Conservation (phyloP, 1,284 basidiomycete species). For the Leccinum solheimii region DNA sequence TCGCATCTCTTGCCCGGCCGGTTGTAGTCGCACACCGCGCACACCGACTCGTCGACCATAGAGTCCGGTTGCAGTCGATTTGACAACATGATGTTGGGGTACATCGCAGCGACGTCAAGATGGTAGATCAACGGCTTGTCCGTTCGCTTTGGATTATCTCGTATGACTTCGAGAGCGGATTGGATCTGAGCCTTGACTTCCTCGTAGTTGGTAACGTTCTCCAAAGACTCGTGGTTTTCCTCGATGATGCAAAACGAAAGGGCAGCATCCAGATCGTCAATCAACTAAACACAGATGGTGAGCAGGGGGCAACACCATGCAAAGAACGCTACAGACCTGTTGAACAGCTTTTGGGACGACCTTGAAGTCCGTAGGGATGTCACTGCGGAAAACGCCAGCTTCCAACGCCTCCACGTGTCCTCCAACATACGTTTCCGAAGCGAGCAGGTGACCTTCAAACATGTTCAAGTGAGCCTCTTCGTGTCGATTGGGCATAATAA, state of each 20-base stretch:
- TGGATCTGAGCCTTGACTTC: constrained; percentile 86
- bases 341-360: constrained; percentile 88
- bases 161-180: constrained; percentile 82
- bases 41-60: constrained; percentile 94
- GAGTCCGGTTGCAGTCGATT: constrained; percentile 99
- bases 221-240: constrained; percentile 81
- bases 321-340: constrained; percentile 50
- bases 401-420: constrained; percentile 99
- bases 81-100: constrained; percentile 99
- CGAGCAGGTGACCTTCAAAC: constrained; percentile 93
- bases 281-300: constrained; percentile 58
- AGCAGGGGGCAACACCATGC: not conserved
- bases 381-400: constrained; percentile 97
- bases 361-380: constrained; percentile 96
- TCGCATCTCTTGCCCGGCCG: constrained; percentile 96
- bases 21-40: constrained; percentile 99
- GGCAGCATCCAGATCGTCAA: constrained; percentile 92
- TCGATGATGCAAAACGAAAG: constrained; percentile 88
- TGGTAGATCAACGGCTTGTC: constrained; percentile 98
- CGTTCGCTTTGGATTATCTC: constrained; percentile 85
- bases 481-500: constrained; percentile 98
- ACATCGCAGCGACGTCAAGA: constrained; percentile 99
- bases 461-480: constrained; percentile 92
- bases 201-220: constrained; percentile 93
- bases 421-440: constrained; percentile 98